Evolutionary conservation across 1,284 basidiomycete species (phyloP), one percentile per base, ranked within the genome.

Genomic region (Leccinum griseonigrum): DNA sequence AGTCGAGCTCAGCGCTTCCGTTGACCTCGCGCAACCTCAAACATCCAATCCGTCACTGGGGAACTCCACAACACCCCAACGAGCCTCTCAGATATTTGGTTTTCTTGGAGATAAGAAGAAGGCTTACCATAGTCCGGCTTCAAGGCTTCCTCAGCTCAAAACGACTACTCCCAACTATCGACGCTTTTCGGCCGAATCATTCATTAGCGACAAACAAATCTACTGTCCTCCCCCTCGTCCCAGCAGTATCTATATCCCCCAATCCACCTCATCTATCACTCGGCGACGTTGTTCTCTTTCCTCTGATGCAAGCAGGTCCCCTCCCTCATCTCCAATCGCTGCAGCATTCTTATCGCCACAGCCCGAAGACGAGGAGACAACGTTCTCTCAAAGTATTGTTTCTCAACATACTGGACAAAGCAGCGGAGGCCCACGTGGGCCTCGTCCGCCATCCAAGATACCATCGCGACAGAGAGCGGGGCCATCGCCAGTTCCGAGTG

Each of bases 11-110:
- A 90, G 88, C 69, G 72, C 77, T 28, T 75, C 75, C 3, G 75
- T 77, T 32, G 80, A 83, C 53, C 74, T 74, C 8, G 71, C 76
- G 55, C 69, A 73, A 64, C 43, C 64, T 59, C 69, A 59, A 68
- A 63, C 50, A 40, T 75, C 76, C 36, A 51, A 66, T 48, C 68
- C 69, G 29, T 67, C 67, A 4, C 60, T 66, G 63, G 64, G 69
- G 32, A 73, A 78, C 57, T 77, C 82, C 6, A 77, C 75, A 64
- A 85, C 83, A 28, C 84, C 86, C 11, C 83, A 83, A 63, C 80
- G 85, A 46, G 88, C 88, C 16, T 86, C 87, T 4, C 84, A 89
- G 65, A 79, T 90, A 38, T 90, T 90, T 59, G 82, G 78, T 18
- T 90, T 90, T 72, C 73, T 90, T 54, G 82, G 81, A 4, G 79